A percentile compares a stretch with the other conserved stretches of the same genome.
Evolutionary conservation across 2,329 filamentous ascomycete species (phyloP).

Genomic region (Sarocladiaceae sp.): DNA sequence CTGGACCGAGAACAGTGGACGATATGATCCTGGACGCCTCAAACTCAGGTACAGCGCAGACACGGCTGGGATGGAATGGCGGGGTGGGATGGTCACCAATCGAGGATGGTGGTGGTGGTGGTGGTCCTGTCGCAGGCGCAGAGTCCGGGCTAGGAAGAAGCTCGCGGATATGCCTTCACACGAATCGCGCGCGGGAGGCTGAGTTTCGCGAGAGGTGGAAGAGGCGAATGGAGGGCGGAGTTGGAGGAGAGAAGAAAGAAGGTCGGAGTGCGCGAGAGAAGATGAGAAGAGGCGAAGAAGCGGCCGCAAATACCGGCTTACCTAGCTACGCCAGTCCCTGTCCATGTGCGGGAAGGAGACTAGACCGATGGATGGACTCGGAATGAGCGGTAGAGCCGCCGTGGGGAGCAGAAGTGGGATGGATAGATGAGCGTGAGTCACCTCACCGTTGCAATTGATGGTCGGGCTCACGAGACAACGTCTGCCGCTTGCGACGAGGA

Average conservation of each 20-base stretch:
- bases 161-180: not conserved
- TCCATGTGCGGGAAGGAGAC: too few relatives aligned
- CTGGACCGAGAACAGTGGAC: not conserved
- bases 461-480: too few relatives aligned
- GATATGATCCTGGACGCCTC: not conserved
- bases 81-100: constrained; percentile 6
- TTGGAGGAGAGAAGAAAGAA: not conserved
- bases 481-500: too few relatives aligned
- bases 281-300: not conserved
- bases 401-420: too few relatives aligned
- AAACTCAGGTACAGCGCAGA: not conserved
- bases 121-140: not conserved
- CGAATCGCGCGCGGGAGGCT: not conserved
- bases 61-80: constrained; percentile 7
- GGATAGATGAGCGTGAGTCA: constrained; percentile 4
- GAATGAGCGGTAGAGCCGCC: not conserved
- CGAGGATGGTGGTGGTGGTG: constrained; percentile 3
- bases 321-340: not conserved
- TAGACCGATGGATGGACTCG: not conserved
- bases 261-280: not conserved
- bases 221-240: not conserved
- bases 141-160: not conserved
- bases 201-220: not conserved
- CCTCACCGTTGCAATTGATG: too few relatives aligned
- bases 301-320: not conserved